Evolutionary conservation across 2,329 filamentous ascomycete genomes (phyloP), one percentile per base, ranked within the genome.

Genomic region (Basipetospora chlamydospora): DNA sequence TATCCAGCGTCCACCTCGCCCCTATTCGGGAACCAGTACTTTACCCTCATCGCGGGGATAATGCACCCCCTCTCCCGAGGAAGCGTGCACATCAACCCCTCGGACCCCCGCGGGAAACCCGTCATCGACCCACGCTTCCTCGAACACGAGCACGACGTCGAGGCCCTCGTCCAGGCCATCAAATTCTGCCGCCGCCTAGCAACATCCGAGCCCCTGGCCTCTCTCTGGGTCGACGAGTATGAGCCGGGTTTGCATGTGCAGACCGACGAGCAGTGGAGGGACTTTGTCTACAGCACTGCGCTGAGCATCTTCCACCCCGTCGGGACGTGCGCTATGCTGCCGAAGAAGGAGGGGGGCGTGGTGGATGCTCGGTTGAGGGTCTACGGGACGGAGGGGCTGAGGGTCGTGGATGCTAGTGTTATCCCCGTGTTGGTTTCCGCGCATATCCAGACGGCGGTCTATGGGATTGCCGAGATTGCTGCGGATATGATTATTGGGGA

Each of bases 51-150:
- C 44, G 63, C 66, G 0, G 71, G 73, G 41, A 67, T 74, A 18
- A 70, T 70, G 37, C 76, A 78, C 39, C 74, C 75, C 0, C 66
- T 73, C 45, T 72, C 67, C 2, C 63, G 73, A 0, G 74, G 74
- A 6, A 59, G 59, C 28, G 64, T 75, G 39, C 75, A 77, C 53
- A 69, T 77, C 41, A 53, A 53, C 11, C 57, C 57, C 5, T 35
- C 56, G 2, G 57, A 65, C 30, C 49, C 60, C 9, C 12, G 49
- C 10, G 57, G 61, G 4, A 50, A 58, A 18, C 62, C 66, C 1
- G 55, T 62, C 16, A 44, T 43, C 33, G 34, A 46, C 25, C 43
- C 44, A 8, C 33, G 38, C 8, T 46, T 33, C 36, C 22, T 33
- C 31, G 17, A 22, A 9, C 33, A 38, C 36, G 13, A 17, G 23